Evolutionary conservation across 2,329 filamentous ascomycete genomes (phyloP).

Genomic region (Pseudogymnoascus pannorum): DNA sequence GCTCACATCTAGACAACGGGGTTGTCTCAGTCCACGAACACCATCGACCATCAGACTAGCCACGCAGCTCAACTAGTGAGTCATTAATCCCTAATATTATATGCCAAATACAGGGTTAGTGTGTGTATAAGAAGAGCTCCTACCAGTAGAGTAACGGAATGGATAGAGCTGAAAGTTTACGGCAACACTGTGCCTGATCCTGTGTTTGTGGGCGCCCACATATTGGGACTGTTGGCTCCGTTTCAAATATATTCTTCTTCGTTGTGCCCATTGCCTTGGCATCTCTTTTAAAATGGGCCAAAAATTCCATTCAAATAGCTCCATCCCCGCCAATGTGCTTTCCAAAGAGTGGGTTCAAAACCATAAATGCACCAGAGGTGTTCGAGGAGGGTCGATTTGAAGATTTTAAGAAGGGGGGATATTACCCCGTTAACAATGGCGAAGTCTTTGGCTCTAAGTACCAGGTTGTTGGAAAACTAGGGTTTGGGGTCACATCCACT

Average conservation of each 20-base stretch:
- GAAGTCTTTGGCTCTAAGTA: constrained; percentile 18
- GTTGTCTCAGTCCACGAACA: background rate
- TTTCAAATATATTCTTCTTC: background rate
- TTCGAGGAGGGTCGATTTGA: constrained; percentile 16
- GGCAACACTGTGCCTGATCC: background rate
- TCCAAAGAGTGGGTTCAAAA: constrained; percentile 8
- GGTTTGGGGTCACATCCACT: constrained; percentile 17
- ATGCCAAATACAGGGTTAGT: background rate
- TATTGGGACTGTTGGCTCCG: background rate
- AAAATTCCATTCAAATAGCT: background rate
- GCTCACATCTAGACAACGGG: background rate
- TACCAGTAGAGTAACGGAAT: background rate
- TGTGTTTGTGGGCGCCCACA: background rate
- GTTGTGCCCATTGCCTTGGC: background rate
- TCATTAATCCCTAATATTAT: background rate
- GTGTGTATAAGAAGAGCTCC: background rate
- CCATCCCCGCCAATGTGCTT: background rate
- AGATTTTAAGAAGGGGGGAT: constrained; percentile 10
- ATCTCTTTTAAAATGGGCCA: background rate
- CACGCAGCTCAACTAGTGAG: background rate
- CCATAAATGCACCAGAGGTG: background rate
- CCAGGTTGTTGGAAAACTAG: constrained; percentile 20
- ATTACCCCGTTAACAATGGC: constrained; percentile 18
- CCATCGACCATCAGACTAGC: background rate
- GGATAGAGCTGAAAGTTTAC: background rate